Percentiles rank a stretch among this genome's conserved stretches.
Conservation (phyloP, 2,329 filamentous ascomycete species). For the Apiospora sp. region DNA sequence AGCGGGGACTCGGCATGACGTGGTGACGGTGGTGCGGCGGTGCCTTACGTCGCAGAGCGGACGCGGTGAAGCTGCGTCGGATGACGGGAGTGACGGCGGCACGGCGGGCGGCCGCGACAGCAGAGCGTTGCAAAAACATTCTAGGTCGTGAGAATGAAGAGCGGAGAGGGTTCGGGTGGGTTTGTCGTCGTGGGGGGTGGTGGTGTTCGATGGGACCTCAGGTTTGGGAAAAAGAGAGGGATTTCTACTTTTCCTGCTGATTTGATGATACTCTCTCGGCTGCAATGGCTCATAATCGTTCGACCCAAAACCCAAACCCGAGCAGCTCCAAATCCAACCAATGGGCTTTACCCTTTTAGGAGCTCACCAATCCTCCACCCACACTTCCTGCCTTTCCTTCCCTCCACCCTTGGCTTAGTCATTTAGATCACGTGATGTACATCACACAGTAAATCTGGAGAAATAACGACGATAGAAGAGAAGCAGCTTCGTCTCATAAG, state of each 20-base stretch:
- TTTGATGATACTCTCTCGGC: conserved; percentile 40
- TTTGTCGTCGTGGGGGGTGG: conserved; percentile 36
- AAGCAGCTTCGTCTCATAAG: too few relatives aligned
- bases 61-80: conserved; percentile 67
- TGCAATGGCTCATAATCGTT: conserved; percentile 23
- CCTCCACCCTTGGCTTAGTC: conserved; percentile 4
- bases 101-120: conserved; percentile 67
- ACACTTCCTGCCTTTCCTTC: background rate
- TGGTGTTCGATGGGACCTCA: conserved; percentile 18
- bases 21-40: conserved; percentile 23
- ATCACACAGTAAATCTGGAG: background rate
- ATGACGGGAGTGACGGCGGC: conserved; percentile 61
- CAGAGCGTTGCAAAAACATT: conserved; percentile 73
- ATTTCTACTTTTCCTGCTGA: conserved; percentile 57
- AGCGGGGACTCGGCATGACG: conserved; percentile 22
- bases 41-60: conserved; percentile 66
- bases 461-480: too few relatives aligned
- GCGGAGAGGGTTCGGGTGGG: conserved; percentile 31
- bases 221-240: conserved; percentile 45
- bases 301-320: conserved; percentile 11
- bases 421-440: background rate
- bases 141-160: conserved; percentile 42
- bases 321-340: conserved; percentile 13
- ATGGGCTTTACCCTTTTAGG: conserved; percentile 16
- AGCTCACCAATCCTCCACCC: conserved; percentile 8